These are phyloP conservation scores for Syzygium aromaticum DNA, from an alignment of 345 rosid genomes.

Conservation along the genomic window DNA sequence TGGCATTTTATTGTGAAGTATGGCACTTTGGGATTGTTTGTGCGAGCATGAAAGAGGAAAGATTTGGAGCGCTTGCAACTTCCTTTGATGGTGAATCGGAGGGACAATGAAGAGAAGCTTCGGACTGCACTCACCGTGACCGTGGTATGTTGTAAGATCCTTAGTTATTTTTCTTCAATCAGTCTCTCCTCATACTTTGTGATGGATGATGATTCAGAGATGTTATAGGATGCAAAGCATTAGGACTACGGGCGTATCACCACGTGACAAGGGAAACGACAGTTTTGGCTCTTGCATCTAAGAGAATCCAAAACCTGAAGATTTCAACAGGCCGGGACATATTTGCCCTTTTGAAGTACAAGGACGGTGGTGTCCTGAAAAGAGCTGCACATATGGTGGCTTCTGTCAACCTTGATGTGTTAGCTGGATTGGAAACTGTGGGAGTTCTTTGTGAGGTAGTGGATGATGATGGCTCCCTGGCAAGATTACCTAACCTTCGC, in stretches of 20 bases:
- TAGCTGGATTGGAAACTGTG: too few relatives aligned
- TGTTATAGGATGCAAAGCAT: too few relatives aligned
- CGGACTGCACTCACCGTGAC: background rate
- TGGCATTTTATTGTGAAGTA: background rate
- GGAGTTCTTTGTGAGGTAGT: too few relatives aligned
- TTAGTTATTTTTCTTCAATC: too few relatives aligned
- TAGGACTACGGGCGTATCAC: too few relatives aligned
- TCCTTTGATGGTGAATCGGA: background rate
- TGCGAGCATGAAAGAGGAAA: background rate
- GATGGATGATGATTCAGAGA: too few relatives aligned
- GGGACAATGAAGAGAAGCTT: background rate
- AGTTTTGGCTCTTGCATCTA: background rate
- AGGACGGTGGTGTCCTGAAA: background rate
- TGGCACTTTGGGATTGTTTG: background rate
- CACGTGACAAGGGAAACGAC: background rate
- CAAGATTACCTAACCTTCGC: background rate
- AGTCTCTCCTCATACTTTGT: too few relatives aligned
- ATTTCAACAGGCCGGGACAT: background rate
- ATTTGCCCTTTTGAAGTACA: background rate
- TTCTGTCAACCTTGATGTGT: background rate
- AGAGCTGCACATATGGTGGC: background rate
- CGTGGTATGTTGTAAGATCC: too few relatives aligned
- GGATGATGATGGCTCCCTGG: background rate
- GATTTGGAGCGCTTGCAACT: background rate
- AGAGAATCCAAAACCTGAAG: background rate